A percentile compares a stretch with the other conserved stretches of the same genome.
These are phyloP conservation scores for Venturia oleaginea DNA, from an alignment of 2,329 filamentous ascomycete genomes.

Conservation along the genomic window DNA sequence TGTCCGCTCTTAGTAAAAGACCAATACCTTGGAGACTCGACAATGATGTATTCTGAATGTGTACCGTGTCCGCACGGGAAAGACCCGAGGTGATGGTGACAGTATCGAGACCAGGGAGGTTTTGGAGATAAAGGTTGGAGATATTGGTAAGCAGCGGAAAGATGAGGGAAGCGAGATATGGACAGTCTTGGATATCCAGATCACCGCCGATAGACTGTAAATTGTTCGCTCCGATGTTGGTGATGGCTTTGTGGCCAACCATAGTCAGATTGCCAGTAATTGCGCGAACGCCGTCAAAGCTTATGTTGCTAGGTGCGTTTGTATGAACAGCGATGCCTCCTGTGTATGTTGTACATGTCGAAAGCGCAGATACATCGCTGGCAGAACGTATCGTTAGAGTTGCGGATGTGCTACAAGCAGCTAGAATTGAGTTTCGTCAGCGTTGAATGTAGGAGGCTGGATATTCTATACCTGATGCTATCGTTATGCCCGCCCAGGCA, in stretches of 20 bases:
- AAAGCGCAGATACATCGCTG: constrained; percentile 51
- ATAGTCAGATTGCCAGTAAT: constrained; percentile 50
- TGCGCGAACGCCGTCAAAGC: constrained; percentile 51
- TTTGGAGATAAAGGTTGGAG: constrained; percentile 59
- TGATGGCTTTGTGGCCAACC: constrained; percentile 42
- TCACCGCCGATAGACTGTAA: constrained; percentile 57
- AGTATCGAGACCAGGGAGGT: constrained; percentile 55
- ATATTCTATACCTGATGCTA: neutral
- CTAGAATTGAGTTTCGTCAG: neutral
- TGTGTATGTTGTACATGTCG: constrained; percentile 55
- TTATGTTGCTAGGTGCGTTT: constrained; percentile 47
- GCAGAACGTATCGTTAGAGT: constrained; percentile 51
- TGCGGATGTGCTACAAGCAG: constrained; percentile 32
- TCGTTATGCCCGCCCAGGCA: neutral
- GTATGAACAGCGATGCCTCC: constrained; percentile 59
- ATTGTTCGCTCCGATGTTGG: constrained; percentile 45
- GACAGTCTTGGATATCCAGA: constrained; percentile 63
- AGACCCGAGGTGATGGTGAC: constrained; percentile 57
- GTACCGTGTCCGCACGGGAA: constrained; percentile 56
- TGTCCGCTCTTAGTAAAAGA: constrained; percentile 54
- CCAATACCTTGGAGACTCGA: constrained; percentile 71
- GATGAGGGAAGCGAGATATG: constrained; percentile 56
- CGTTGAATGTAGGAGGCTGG: too few relatives aligned
- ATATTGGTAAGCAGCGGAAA: constrained; percentile 59
- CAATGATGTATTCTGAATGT: constrained; percentile 48